Base-by-base conservation (phyloP, 1,284 basidiomycete genomes). In the Pyrrhoderma lamaoense region DNA sequence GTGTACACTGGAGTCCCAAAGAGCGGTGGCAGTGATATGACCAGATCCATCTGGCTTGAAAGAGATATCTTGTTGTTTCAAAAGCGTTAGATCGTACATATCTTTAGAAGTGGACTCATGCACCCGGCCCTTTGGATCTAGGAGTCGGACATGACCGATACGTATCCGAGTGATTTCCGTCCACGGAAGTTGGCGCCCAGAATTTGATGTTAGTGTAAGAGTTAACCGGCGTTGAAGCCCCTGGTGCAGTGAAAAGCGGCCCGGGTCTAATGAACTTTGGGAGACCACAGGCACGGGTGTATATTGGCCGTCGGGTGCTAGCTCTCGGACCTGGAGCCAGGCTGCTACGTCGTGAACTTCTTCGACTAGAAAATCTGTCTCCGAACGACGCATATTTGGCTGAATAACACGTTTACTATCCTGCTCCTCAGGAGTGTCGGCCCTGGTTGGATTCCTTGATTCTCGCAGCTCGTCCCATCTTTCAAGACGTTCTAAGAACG, bases 1-100 rank as follows among this genome's bases (percentile, higher is more conserved):
- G 67, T 98, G 95, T 4, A 92, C 73, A 54, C 92, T 91, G 2
- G 90, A 91, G 68, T 99, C 96, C 95, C 95, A 99, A 3, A 89
- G 73, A 0, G 85, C 85, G 47, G 82, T 77, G 3, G 82, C 85
- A 25, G 72, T 69, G 42, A 95, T 67, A 5, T 66, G 66, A 3
- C 88, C 84, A 2, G 88, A 89, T 1, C 93, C 93, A 67, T 96
- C 91, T 1, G 86, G 74, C 59, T 74, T 83, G 70, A 85, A 89
- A 55, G 85, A 80, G 9, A 87, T 70, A 8, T 65, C 68, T 65
- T 90, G 86, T 23, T 86, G 81, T 59, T 85, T 83, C 58, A 85
- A 70, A 5, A 92, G 65, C 11, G 85, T 84, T 27, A 93, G 72
- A 5, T 82, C 85, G 47, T 83, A 75, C 54, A 87, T 67, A 19